Conservation (phyloP, 108 stramenopile genomes). For the Cyclotella choctawhatcheeana region DNA sequence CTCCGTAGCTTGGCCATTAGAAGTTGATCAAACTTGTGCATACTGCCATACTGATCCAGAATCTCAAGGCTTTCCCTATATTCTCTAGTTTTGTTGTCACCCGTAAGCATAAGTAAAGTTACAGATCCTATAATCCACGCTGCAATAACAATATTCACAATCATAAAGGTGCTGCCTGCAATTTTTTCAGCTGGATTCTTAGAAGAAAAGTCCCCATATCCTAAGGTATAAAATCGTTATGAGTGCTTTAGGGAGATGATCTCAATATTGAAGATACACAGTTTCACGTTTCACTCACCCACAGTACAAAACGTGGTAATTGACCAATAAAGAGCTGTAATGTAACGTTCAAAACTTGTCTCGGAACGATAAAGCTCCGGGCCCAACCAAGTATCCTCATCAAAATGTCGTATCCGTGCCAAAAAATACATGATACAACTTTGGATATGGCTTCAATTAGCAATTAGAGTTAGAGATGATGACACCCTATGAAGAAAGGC, state of each 20-base stretch:
- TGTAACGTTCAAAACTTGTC: constrained; percentile 50
- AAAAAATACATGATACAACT: constrained; percentile 61
- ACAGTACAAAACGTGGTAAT: constrained; percentile 62
- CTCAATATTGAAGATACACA: not conserved
- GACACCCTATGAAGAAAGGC: no score
- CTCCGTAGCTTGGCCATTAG: constrained; percentile 34
- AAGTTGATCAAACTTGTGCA: constrained; percentile 50
- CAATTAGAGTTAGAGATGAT: no score
- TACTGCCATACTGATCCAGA: constrained; percentile 34
- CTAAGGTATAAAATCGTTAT: not conserved
- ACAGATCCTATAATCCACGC: constrained; percentile 60
- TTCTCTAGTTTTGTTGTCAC: constrained; percentile 56
- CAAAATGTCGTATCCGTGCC: constrained; percentile 50
- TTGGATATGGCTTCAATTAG: constrained; percentile 43
- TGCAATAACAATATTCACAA: constrained; percentile 49
- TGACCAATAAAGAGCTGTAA: constrained; percentile 57
- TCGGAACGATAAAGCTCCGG: constrained; percentile 21
- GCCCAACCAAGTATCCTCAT: constrained; percentile 55
- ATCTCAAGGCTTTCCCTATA: constrained; percentile 55
- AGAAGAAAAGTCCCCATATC: constrained; percentile 56
- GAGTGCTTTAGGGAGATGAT: not conserved
- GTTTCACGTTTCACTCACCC: constrained; percentile 10
- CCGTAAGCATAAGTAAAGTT: constrained; percentile 57
- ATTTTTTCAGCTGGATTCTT: constrained; percentile 47
- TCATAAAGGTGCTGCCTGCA: constrained; percentile 51